Base-by-base conservation (phyloP, 257 asterid species). In the Forsythia viridissima region DNA sequence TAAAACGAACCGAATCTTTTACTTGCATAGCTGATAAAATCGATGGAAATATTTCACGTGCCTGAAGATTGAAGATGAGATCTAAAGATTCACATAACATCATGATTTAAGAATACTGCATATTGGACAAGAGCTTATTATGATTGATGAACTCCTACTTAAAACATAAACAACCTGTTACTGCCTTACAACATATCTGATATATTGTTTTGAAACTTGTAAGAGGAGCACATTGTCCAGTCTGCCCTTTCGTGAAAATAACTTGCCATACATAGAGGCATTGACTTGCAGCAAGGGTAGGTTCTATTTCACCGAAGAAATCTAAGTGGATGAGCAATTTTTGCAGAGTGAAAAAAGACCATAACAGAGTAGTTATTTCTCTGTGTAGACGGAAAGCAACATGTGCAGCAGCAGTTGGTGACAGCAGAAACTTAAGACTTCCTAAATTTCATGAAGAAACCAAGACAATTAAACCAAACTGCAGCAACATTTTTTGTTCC, bases 221-320 rank as follows among this genome's bases (percentile, higher is more conserved):
- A 69, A 43, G 39, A 74, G 63, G 39, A 74, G 63, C 13, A 76
- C 39, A 72, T 16, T 6, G 39, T 59, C 66, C 30, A 57, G 52
- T 21, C 70, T 13, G 48, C 44, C 30, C 67, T 20, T 46, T 38
- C 38, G 76, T 46, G 36, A 77, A 37, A 61, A 48, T 30, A 11
- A 46, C 15, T 24, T 59, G 18, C 72, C 21, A 12, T 13, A 9
- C 0, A 51, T 57, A 15, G 41, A 34, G 66, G 37, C 71, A 18
- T 24, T 65, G 37, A 78, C 69, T 72, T 40, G 76, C 76, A 43
- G 40, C 52, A 61, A 71, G 4, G n/a, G n/a, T 76, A 78, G 73
- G 79, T 66, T 78, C 18, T 71, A 55, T 61, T 67, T 63, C 72
- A 59, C 78, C 75, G 16, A 66, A 12, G 70, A 30, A 63, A 24